Conservation (phyloP, 1,284 basidiomycete genomes). For the Ustilago trichophora region DNA sequence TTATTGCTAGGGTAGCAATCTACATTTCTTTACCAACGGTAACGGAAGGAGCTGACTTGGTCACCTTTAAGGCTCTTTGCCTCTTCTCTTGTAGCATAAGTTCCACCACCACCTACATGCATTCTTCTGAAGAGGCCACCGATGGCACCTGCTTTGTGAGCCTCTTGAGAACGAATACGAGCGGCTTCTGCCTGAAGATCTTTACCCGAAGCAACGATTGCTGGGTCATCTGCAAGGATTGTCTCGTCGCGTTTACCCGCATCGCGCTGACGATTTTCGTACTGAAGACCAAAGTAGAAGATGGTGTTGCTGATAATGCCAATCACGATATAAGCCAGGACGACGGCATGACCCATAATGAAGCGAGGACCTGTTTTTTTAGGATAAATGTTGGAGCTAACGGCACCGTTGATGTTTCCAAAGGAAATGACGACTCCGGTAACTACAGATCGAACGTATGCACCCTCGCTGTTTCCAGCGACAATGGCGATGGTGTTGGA, state of each 20-base stretch:
- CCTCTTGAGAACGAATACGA: slow-evolving; percentile 24
- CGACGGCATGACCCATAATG: slow-evolving; percentile 74
- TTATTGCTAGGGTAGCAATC: too few species aligned
- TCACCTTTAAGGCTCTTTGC: slow-evolving; percentile 54
- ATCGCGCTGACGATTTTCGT: slow-evolving; percentile 74
- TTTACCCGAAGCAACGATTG: slow-evolving; percentile 18
- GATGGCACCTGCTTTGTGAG: slow-evolving; percentile 11
- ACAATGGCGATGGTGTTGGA: slow-evolving; percentile 78
- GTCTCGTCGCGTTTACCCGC: slow-evolving; percentile 76
- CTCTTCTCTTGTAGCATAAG: slow-evolving; percentile 49
- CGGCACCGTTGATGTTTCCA: slow-evolving; percentile 70
- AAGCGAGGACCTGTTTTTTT: slow-evolving; percentile 76
- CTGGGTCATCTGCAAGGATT: slow-evolving; percentile 67
- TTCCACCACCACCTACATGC: slow-evolving; percentile 45
- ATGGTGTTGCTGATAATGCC: slow-evolving; percentile 72
- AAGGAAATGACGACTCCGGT: slow-evolving; percentile 69
- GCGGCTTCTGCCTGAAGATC: slow-evolving; percentile 34
- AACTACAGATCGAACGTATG: slow-evolving; percentile 78
- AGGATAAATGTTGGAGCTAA: slow-evolving; percentile 77
- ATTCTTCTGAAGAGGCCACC: slow-evolving; percentile 14
- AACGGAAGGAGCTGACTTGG: slow-evolving; percentile 28
- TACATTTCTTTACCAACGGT: slow-evolving; percentile 20
- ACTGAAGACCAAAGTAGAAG: slow-evolving; percentile 70
- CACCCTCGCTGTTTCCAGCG: slow-evolving; percentile 77
- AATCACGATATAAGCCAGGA: slow-evolving; percentile 76